A percentile compares a stretch with the other conserved stretches of the same genome.
These are phyloP conservation scores for Trichosanthes truncata DNA, from an alignment of 306 rosid genomes.

Conservation along the genomic window DNA sequence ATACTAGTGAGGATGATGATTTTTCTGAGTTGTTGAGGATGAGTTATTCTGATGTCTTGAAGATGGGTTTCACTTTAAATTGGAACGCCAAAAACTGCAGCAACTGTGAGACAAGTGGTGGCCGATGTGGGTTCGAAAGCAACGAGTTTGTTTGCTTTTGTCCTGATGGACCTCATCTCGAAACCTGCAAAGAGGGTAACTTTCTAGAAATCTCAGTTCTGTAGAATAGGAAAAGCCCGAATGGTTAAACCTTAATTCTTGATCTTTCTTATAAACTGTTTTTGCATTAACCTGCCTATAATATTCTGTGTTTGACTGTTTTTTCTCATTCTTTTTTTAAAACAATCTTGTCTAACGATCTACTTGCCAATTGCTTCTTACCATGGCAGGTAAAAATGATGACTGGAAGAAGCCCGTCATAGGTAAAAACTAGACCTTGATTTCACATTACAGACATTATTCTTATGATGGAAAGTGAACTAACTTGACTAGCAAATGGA, in stretches of 20 bases:
- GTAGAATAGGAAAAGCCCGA: background rate
- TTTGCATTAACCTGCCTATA: background rate
- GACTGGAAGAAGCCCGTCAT: background rate
- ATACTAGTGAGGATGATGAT: slow-evolving; percentile 9
- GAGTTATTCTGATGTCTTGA: slow-evolving; percentile 39
- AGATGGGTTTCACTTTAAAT: slow-evolving; percentile 54
- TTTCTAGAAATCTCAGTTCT: background rate
- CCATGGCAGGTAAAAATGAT: background rate
- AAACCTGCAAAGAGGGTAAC: slow-evolving; percentile 45
- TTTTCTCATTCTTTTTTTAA: background rate
- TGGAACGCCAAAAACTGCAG: slow-evolving; percentile 48
- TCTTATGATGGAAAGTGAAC: background rate
- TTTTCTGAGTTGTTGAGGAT: slow-evolving; percentile 18
- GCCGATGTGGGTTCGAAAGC: slow-evolving; percentile 44
- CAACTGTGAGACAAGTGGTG: slow-evolving; percentile 43
- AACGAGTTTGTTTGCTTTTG: slow-evolving; percentile 40
- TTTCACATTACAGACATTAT: background rate
- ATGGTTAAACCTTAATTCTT: background rate
- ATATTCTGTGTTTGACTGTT: background rate
- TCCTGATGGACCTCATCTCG: slow-evolving; percentile 29
- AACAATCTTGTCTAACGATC: background rate
- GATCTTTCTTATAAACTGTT: background rate
- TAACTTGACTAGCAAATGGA: background rate
- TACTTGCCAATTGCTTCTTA: background rate
- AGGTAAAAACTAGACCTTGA: slow-evolving; percentile 30